Conservation (phyloP, 257 asterid genomes). For the Scutellaria minor region DNA sequence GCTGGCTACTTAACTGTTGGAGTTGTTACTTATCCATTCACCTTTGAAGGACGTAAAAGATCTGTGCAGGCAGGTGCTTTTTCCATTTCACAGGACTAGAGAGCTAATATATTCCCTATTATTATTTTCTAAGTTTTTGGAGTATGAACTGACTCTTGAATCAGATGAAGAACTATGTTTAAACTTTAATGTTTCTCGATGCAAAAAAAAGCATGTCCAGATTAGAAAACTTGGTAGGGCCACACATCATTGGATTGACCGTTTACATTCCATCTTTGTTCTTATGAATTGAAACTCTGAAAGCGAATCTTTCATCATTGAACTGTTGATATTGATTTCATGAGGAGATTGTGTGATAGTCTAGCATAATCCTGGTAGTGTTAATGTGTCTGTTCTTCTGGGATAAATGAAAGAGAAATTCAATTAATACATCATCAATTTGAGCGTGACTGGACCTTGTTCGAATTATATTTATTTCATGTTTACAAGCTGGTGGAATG, state of each 20-base stretch:
- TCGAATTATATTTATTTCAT: background rate
- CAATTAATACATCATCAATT: constrained; percentile 2
- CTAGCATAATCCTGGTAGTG: background rate
- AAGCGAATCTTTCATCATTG: background rate
- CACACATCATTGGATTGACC: background rate
- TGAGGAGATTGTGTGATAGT: background rate
- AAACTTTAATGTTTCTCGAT: background rate
- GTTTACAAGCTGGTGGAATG: background rate
- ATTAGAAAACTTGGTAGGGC: background rate
- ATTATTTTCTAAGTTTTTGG: constrained; percentile 2
- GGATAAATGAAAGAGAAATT: background rate
- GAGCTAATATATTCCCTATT: background rate
- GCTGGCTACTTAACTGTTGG: constrained; percentile 98
- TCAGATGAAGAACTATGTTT: background rate
- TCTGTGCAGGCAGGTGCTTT: constrained; percentile 72
- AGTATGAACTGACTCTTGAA: constrained; percentile 13
- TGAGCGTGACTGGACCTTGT: background rate
- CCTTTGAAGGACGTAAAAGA: constrained; percentile 98
- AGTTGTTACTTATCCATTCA: constrained; percentile 94
- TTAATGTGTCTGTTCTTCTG: background rate
- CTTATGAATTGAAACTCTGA: background rate
- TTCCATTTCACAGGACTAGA: constrained; percentile 15
- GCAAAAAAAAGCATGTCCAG: background rate
- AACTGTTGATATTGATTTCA: background rate
- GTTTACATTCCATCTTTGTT: background rate